Conservation (phyloP, 108 stramenopile genomes). For the Epipyxis sp. region DNA sequence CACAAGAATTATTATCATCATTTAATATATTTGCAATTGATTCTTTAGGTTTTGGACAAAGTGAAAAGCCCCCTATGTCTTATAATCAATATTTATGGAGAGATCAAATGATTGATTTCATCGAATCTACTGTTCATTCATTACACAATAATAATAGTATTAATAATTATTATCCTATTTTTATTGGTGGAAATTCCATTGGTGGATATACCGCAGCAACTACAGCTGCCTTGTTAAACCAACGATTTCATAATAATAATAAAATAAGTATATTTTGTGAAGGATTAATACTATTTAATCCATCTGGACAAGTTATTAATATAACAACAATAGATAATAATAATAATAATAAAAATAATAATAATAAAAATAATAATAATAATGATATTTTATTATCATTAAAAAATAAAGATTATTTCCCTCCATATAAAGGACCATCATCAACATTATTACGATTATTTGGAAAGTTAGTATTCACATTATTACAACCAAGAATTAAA, state of each 20-base stretch:
- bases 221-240: slow-evolving; percentile 37
- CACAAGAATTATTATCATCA: neutral
- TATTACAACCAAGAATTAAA: slow-evolving; percentile 44
- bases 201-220: slow-evolving; percentile 50
- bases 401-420: slow-evolving; percentile 32
- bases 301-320: slow-evolving; percentile 33
- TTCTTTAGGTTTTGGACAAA: slow-evolving; percentile 47
- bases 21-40: slow-evolving; percentile 38
- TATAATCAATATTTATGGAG: slow-evolving; percentile 51
- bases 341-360: no score
- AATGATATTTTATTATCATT: no score
- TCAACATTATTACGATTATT: slow-evolving; percentile 37
- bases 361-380: no score
- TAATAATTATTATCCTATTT: slow-evolving; percentile 34
- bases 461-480: slow-evolving; percentile 38
- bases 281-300: slow-evolving; percentile 47
- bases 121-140: neutral
- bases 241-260: no score
- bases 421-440: slow-evolving; percentile 40
- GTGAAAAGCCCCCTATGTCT: slow-evolving; percentile 44
- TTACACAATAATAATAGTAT: neutral
- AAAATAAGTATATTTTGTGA: slow-evolving; percentile 6
- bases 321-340: neutral
- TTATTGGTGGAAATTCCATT: slow-evolving; percentile 53
- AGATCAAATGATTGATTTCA: slow-evolving; percentile 43